Conservation (phyloP, 192 early-diverging fungal genomes). For the Dissophora globulifera region DNA sequence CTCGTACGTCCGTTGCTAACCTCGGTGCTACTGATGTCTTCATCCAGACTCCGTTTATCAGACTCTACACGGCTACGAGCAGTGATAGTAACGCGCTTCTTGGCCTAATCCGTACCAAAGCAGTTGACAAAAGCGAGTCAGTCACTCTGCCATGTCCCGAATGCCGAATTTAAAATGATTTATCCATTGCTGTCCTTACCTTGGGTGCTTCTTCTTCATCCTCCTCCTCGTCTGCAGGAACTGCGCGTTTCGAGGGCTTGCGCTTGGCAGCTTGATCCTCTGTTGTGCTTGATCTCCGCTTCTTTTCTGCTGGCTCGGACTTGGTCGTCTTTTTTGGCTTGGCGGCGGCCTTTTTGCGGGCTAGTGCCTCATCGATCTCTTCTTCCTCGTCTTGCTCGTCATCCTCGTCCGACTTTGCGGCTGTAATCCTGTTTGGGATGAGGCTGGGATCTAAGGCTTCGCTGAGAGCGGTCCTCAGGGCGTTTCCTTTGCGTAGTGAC, state of each 20-base stretch:
- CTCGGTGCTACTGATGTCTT: conserved; percentile 22
- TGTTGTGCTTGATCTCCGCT: conserved; percentile 21
- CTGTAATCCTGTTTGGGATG: conserved; percentile 5
- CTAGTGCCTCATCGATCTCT: conserved; percentile 1
- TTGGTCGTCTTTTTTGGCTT: conserved; percentile 35
- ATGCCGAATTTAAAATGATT: background rate
- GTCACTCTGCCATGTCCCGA: too few species aligned
- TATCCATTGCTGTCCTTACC: conserved; percentile 1
- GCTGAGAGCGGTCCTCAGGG: conserved; percentile 24
- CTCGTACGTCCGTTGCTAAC: conserved; percentile 20
- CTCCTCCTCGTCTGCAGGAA: conserved; percentile 28
- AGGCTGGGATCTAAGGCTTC: conserved; percentile 45
- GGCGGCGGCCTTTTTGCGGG: conserved; percentile 27
- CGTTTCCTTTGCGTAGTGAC: conserved; percentile 25
- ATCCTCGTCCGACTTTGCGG: background rate
- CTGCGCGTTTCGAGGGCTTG: conserved; percentile 34
- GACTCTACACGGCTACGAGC: conserved; percentile 20
- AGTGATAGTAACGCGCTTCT: conserved; percentile 26
- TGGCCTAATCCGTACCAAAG: conserved; percentile 5
- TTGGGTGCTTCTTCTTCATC: conserved; percentile 42
- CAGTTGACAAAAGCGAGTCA: too few species aligned
- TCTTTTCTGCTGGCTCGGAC: conserved; percentile 33
- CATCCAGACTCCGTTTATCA: conserved; percentile 35
- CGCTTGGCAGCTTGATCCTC: conserved; percentile 29
- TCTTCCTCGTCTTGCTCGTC: conserved; percentile 42